A percentile compares a stretch with the other conserved stretches of the same genome.
These are phyloP conservation scores for Chlorella vulgaris DNA, from an alignment of 139 green algal genomes.

Conservation along the genomic window DNA sequence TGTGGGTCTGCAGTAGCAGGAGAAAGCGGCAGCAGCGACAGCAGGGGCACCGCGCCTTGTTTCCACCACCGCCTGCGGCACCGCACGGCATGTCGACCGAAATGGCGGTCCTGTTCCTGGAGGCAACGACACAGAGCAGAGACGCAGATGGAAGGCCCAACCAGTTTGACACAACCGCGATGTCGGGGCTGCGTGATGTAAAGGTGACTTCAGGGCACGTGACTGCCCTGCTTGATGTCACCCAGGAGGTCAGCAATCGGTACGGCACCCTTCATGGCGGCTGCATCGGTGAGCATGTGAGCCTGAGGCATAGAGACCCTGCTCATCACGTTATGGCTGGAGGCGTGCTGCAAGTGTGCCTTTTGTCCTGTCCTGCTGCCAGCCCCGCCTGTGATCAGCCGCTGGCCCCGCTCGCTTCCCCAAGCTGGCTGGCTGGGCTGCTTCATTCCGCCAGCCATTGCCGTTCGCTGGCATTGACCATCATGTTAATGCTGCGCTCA, in stretches of 20 bases:
- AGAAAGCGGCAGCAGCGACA: too few species aligned
- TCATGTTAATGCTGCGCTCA: too few species aligned
- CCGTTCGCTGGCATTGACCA: too few species aligned
- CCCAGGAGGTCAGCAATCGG: slow-evolving; percentile 21
- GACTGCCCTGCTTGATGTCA: not conserved
- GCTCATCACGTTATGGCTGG: too few species aligned
- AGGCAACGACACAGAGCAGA: not conserved
- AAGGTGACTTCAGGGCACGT: not conserved
- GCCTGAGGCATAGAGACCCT: too few species aligned
- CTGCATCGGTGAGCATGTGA: slow-evolving; percentile 31
- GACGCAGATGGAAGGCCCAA: not conserved
- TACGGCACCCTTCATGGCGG: slow-evolving; percentile 43
- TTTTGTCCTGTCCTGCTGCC: too few species aligned
- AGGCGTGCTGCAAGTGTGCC: too few species aligned
- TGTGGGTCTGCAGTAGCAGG: too few species aligned
- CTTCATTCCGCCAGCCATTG: too few species aligned
- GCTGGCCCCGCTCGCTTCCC: too few species aligned
- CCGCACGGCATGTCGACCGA: not conserved
- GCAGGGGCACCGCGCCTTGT: not conserved
- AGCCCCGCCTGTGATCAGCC: too few species aligned
- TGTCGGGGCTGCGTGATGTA: slow-evolving; percentile 8
- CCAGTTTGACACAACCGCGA: slow-evolving; percentile 31
- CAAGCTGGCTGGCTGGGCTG: too few species aligned
- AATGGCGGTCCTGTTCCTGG: not conserved
- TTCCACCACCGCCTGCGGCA: not conserved